These are phyloP conservation scores for Zalaria sp. DNA, from an alignment of 2,329 filamentous ascomycete genomes.

Conservation along the genomic window DNA sequence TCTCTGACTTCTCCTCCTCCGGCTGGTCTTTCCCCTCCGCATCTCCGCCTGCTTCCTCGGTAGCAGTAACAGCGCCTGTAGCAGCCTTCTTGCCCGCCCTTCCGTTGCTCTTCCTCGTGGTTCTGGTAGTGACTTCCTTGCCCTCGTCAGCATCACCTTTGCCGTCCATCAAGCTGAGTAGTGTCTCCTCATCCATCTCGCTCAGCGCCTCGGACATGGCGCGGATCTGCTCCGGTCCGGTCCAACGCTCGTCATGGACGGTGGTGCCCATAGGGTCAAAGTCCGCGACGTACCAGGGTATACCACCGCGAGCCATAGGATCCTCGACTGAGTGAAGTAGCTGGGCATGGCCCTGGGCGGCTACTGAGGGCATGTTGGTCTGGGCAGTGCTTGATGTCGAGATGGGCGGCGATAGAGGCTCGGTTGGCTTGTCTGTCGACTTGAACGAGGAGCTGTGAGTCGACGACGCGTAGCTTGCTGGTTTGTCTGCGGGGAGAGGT, in stretches of 20 bases:
- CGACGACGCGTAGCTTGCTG: constrained; percentile 12
- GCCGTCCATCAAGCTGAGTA: constrained; percentile 22
- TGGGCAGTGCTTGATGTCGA: constrained; percentile 25
- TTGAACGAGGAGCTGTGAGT: constrained; percentile 1
- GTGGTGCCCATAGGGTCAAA: constrained; percentile 73
- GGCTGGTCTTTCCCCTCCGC: not conserved
- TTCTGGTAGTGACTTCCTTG: constrained; percentile 1
- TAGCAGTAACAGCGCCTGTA: constrained; percentile 1
- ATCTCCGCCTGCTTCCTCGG: not conserved
- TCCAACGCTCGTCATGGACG: constrained; percentile 60
- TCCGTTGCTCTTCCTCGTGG: not conserved
- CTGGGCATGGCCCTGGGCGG: too few relatives aligned
- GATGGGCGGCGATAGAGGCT: constrained; percentile 20
- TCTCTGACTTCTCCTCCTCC: constrained; percentile 1
- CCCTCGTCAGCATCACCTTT: constrained; percentile 1
- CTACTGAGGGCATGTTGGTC: constrained; percentile 19
- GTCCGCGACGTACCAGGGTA: constrained; percentile 75
- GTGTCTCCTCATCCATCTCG: constrained; percentile 82
- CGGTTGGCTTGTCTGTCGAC: constrained; percentile 8
- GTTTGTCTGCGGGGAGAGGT: constrained; percentile 1
- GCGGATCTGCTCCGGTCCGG: constrained; percentile 55
- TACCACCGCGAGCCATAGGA: constrained; percentile 50
- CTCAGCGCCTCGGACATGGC: constrained; percentile 67
- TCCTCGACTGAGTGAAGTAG: not conserved
- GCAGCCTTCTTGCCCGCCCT: not conserved